Percentiles rank a stretch among this genome's conserved stretches.
These are phyloP conservation scores for Paratinospora sagittata DNA, from an alignment of 164 flowering plant genomes.

Conservation along the genomic window DNA sequence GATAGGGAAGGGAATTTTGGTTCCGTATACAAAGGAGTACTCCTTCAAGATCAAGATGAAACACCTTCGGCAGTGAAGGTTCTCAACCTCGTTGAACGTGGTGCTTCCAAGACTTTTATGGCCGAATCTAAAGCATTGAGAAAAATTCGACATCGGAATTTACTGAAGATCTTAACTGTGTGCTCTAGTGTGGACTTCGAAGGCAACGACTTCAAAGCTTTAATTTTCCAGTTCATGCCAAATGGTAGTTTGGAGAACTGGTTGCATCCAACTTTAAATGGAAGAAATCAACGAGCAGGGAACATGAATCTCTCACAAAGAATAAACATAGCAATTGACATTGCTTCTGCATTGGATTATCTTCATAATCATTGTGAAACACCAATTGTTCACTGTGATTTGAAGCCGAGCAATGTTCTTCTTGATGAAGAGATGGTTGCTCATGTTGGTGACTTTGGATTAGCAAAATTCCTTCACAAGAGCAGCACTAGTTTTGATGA, in stretches of 20 bases:
- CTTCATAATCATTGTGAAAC: neutral
- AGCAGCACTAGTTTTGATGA: neutral
- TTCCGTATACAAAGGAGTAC: constrained; percentile 4
- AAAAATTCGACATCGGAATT: no score
- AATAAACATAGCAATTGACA: neutral
- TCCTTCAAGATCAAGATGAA: neutral
- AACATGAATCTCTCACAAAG: neutral
- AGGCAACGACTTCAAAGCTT: no score
- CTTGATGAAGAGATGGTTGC: constrained; percentile 1
- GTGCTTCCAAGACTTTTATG: constrained; percentile 2
- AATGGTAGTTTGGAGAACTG: neutral
- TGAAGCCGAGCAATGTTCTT: neutral
- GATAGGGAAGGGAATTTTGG: constrained; percentile 11
- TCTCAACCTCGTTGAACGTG: neutral
- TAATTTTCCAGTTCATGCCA: no score
- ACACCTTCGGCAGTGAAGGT: neutral
- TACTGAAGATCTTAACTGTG: no score
- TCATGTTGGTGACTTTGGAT: neutral
- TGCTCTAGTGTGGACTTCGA: no score
- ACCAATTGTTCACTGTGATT: neutral
- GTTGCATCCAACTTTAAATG: neutral
- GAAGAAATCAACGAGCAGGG: neutral
- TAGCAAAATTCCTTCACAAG: constrained; percentile 1
- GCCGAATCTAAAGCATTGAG: constrained; percentile 1
- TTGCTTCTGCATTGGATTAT: constrained; percentile 3